A percentile compares a stretch with the other conserved stretches of the same genome.
These are phyloP conservation scores for Syncephalastrum sp. DNA, from an alignment of 371 early-diverging fungal genomes.

Conservation along the genomic window DNA sequence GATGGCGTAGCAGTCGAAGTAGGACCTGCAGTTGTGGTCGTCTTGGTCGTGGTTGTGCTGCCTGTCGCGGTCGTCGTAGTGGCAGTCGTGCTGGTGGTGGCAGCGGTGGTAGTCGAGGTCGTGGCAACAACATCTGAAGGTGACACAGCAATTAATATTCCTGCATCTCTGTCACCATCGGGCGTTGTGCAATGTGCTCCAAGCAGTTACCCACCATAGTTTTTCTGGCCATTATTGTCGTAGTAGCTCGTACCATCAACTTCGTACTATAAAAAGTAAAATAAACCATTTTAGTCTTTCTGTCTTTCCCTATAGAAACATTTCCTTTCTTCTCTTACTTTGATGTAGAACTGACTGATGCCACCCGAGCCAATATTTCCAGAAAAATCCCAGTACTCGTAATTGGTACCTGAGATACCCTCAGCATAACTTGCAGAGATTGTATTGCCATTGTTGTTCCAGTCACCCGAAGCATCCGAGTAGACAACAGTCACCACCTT, in stretches of 20 bases:
- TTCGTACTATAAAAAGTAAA: constrained; percentile 22
- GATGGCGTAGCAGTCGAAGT: constrained; percentile 8
- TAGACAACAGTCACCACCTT: constrained; percentile 35
- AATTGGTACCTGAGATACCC: constrained; percentile 26
- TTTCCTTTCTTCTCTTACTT: constrained; percentile 9
- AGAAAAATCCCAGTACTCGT: constrained; percentile 41
- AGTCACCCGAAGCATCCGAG: constrained; percentile 26
- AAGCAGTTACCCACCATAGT: constrained; percentile 14
- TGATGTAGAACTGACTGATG: constrained; percentile 39
- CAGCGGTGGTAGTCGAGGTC: constrained; percentile 9
- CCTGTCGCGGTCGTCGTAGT: constrained; percentile 21
- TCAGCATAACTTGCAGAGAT: constrained; percentile 21
- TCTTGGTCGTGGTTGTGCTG: constrained; percentile 8
- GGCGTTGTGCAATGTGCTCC: too few relatives aligned
- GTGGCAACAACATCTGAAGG: background rate
- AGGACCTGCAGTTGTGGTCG: constrained; percentile 1
- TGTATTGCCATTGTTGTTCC: constrained; percentile 22
- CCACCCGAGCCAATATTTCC: constrained; percentile 23
- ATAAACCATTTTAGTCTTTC: background rate
- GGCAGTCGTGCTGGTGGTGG: constrained; percentile 16
- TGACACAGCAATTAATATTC: background rate
- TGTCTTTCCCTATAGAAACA: background rate
- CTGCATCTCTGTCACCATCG: background rate
- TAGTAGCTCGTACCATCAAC: constrained; percentile 36
- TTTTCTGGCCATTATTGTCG: constrained; percentile 32